These are phyloP conservation scores for Ganoderma sinense DNA, from an alignment of 1,284 basidiomycete genomes.

Conservation along the genomic window DNA sequence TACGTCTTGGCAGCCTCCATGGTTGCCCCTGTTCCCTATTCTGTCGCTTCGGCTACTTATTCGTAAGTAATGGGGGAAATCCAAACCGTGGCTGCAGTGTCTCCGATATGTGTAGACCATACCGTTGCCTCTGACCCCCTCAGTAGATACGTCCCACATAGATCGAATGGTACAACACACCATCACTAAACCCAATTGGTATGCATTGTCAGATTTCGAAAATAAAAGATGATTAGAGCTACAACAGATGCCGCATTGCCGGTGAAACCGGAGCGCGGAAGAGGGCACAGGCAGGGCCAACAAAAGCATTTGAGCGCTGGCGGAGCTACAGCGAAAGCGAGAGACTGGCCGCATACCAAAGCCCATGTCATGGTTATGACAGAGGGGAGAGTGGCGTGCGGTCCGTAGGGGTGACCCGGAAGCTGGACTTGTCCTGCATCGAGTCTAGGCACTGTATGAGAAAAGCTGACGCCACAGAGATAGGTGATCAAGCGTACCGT, in stretches of 20 bases:
- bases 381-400: conserved; percentile 54
- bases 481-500: conserved; percentile 55
- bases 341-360: neutral
- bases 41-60: neutral
- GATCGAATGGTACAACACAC: conserved; percentile 19
- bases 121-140: conserved; percentile 1
- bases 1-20: neutral
- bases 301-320: neutral
- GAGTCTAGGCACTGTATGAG: conserved; percentile 60
- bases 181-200: conserved; percentile 13
- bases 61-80: neutral
- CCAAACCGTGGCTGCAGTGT: neutral
- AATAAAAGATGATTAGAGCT: conserved; percentile 25
- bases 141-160: conserved; percentile 5
- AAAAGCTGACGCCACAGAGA: neutral
- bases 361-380: conserved; percentile 39
- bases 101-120: neutral
- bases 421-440: conserved; percentile 85
- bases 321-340: neutral
- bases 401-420: conserved; percentile 64
- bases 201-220: conserved; percentile 23
- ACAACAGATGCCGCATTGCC: conserved; percentile 28
- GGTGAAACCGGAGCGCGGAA: neutral
- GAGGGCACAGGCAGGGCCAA: conserved; percentile 1
- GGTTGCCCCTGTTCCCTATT: neutral